A percentile compares a stretch with the other conserved stretches of the same genome.
phyloP scores from a whole-genome alignment of 2,329 filamentous ascomycete genomes.

The Trichoderma citrinoviride region DNA sequence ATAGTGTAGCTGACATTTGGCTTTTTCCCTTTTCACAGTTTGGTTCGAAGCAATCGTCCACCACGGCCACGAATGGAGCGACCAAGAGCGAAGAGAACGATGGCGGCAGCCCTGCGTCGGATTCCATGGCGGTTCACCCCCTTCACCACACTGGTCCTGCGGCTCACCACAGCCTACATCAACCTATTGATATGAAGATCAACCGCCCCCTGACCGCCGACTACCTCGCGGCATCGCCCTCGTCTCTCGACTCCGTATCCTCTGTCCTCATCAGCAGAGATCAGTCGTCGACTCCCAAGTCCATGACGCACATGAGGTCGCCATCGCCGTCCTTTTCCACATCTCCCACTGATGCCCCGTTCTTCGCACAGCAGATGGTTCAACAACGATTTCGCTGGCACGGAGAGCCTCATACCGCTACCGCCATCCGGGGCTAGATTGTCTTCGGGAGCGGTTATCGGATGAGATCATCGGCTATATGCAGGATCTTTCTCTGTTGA shows the following conservation, averaged over 20 bases:
- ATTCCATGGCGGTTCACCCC: not conserved
- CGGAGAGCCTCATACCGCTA: conserved; percentile 48
- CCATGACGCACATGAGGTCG: conserved; percentile 41
- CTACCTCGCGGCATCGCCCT: conserved; percentile 24
- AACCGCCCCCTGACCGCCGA: conserved; percentile 25
- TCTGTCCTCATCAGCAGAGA: conserved; percentile 28
- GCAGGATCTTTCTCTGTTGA: conserved; percentile 10
- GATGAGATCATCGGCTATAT: conserved; percentile 15
- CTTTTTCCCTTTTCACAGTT: conserved; percentile 46
- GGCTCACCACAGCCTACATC: conserved; percentile 43
- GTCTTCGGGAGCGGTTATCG: conserved; percentile 24
- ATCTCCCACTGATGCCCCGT: conserved; percentile 42
- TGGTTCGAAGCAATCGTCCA: conserved; percentile 57
- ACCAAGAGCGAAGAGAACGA: conserved; percentile 10
- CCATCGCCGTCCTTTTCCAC: conserved; percentile 48
- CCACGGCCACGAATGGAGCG: conserved; percentile 44
- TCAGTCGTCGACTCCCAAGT: conserved; percentile 33
- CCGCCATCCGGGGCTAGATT: conserved; percentile 46
- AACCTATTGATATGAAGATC: conserved; percentile 21
- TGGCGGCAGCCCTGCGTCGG: not conserved
- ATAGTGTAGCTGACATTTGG: conserved; percentile 40
- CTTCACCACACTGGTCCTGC: conserved; percentile 37
- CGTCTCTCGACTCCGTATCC: conserved; percentile 30
- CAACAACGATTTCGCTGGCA: conserved; percentile 48
- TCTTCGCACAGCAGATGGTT: conserved; percentile 39